These are phyloP conservation scores for Bipolaris cookei DNA, from an alignment of 2,329 filamentous ascomycete species.

Conservation along the genomic window DNA sequence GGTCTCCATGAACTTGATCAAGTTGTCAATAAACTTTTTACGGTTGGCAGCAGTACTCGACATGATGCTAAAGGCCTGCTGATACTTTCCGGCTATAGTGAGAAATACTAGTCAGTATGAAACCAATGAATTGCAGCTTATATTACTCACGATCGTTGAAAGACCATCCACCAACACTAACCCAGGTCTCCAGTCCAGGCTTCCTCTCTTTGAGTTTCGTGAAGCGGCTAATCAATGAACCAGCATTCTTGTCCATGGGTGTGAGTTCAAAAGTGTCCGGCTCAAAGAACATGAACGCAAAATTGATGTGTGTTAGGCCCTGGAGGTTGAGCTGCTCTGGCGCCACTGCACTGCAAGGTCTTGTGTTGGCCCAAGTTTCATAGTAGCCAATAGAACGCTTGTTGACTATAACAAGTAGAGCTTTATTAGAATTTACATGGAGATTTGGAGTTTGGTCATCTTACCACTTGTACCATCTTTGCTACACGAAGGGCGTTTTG, in stretches of 20 bases:
- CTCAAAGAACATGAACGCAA: conserved; percentile 14
- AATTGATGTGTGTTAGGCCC: conserved; percentile 14
- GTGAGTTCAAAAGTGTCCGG: conserved; percentile 12
- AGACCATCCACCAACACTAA: conserved; percentile 54
- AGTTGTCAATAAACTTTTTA: conserved; percentile 43
- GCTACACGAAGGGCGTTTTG: conserved; percentile 2
- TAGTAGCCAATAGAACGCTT: conserved; percentile 3
- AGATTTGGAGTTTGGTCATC: background rate
- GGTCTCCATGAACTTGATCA: conserved; percentile 48
- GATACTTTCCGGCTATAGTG: conserved; percentile 47
- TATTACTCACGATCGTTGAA: conserved; percentile 30
- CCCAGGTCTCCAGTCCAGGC: conserved; percentile 43
- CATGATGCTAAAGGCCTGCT: conserved; percentile 39
- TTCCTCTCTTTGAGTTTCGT: conserved; percentile 39
- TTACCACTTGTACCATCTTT: background rate
- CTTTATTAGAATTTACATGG: background rate
- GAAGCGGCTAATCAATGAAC: background rate
- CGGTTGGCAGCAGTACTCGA: conserved; percentile 25
- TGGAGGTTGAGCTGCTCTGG: conserved; percentile 12
- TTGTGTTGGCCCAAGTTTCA: conserved; percentile 5
- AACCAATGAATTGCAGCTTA: background rate
- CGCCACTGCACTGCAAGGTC: background rate
- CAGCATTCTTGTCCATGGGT: conserved; percentile 1
- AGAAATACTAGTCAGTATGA: background rate
- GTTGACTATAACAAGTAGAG: background rate